Conservation (phyloP, 305 asterid genomes). For the Fraxinus floribunda region DNA sequence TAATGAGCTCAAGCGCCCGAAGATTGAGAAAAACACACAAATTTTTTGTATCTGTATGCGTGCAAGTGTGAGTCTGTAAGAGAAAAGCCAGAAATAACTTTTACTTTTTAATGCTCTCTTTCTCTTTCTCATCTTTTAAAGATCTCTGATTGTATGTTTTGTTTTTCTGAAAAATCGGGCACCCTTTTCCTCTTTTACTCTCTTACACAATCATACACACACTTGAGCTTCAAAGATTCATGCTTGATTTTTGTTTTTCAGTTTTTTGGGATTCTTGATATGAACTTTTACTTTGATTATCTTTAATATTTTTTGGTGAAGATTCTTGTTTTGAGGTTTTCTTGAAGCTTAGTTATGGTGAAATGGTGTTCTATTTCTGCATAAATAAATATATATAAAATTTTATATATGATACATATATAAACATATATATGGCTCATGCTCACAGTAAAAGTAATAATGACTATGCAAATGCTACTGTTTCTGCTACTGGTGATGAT, state of each 20-base stretch:
- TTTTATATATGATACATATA: background rate
- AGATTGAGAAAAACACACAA: conserved; percentile 15
- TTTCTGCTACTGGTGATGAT: conserved; percentile 37
- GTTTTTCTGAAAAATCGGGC: conserved; percentile 46
- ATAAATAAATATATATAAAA: conserved; percentile 1
- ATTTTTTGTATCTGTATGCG: conserved; percentile 44
- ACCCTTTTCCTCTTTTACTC: background rate
- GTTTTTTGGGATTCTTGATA: background rate
- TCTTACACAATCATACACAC: conserved; percentile 5
- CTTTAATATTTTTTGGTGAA: background rate
- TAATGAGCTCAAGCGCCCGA: accelerated
- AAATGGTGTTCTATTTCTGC: conserved; percentile 23
- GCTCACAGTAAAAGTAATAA: conserved; percentile 42
- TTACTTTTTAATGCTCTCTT: conserved; percentile 49
- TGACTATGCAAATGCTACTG: conserved; percentile 24
- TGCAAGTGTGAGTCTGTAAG: background rate
- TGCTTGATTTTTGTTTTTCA: conserved; percentile 15
- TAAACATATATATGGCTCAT: conserved; percentile 55
- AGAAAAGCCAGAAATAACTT: conserved; percentile 48
- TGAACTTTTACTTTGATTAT: background rate
- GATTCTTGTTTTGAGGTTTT: conserved; percentile 19
- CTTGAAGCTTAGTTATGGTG: conserved; percentile 25
- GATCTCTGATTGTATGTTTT: conserved; percentile 20
- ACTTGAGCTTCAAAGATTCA: conserved; percentile 15
- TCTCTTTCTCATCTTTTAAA: conserved; percentile 15